Evolutionary conservation across 2,329 filamentous ascomycete species (phyloP), one percentile per base, ranked within the genome.

Genomic region (Trichoderma cornu-damae): DNA sequence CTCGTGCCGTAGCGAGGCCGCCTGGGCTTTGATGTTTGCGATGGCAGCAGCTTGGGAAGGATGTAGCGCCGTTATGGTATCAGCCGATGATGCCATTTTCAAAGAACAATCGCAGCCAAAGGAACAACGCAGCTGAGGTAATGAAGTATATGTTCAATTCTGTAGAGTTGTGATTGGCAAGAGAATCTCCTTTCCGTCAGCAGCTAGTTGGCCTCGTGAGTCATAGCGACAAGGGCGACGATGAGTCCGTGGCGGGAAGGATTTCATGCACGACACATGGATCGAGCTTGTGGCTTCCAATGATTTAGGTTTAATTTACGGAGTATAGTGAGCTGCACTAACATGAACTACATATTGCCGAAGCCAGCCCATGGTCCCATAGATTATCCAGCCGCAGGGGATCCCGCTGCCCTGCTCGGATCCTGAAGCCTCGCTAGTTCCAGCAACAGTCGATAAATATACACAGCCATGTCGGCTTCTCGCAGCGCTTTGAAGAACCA

Each of bases 401-500:
- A 46, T 16, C 46, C 34, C 16, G 51, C 50, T 18, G 22, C 24
- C 24, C 50, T 35, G 30, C 16, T 46, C 4, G 66, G 67, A 52
- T 78, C 74, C 58, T 73, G 69, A 6, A 77, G 43, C 48, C 76
- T 70, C 16, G 71, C 73, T 49, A 78, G 76, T 72, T 88, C 85
- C 22, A 87, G 64, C 62, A 88, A 60, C 58, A 87, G 65, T 49
- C 85, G 72, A 63, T 86, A 86, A 26, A 82, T 73, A 72, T 85
- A 86, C 2, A 82, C 73, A 26, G 79, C 75, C 63, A 84, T 77
- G 65, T 88, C 84, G 35, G 80, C 76, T 43, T 81, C 79, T 40
- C 84, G 67, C 32, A 88, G 63, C 9, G 78, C 79, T 62, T 72
- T 77, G 0, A 62, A 65, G 46, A 77, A 78, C 85, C 84, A 88